These are phyloP conservation scores for Aspergillus unguis DNA, from an alignment of 2,329 filamentous ascomycete genomes.

Conservation along the genomic window DNA sequence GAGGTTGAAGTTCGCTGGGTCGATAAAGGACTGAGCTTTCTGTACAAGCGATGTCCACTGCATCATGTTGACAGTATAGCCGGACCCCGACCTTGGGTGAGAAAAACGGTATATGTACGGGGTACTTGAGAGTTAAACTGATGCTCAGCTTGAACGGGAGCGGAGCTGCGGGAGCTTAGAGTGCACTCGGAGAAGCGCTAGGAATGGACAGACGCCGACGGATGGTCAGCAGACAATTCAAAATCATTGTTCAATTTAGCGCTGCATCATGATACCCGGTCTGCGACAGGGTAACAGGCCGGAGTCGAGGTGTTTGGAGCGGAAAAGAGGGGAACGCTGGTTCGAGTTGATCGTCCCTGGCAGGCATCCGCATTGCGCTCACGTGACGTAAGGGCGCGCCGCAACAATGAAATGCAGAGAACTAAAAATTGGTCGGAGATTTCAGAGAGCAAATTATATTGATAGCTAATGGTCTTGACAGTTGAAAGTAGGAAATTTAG, in stretches of 20 bases:
- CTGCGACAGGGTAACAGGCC: slow-evolving; percentile 15
- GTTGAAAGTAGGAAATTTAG: slow-evolving; percentile 1
- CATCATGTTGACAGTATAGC: slow-evolving; percentile 48
- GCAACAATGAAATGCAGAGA: background rate
- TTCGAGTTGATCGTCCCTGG: slow-evolving; percentile 12
- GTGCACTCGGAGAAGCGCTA: slow-evolving; percentile 19
- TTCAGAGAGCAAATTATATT: background rate
- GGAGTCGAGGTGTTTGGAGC: slow-evolving; percentile 1
- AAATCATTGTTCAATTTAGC: slow-evolving; percentile 29
- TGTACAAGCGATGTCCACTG: slow-evolving; percentile 79
- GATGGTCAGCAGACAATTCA: slow-evolving; percentile 15
- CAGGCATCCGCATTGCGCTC: slow-evolving; percentile 13
- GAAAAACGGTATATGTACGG: background rate
- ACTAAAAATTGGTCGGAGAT: no score
- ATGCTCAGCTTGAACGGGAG: slow-evolving; percentile 18
- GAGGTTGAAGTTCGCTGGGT: slow-evolving; percentile 76
- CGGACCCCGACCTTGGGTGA: background rate
- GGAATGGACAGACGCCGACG: slow-evolving; percentile 24
- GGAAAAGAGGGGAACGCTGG: slow-evolving; percentile 14
- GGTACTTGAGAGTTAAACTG: slow-evolving; percentile 7
- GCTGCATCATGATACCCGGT: slow-evolving; percentile 20
- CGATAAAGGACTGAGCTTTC: slow-evolving; percentile 92
- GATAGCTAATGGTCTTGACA: background rate
- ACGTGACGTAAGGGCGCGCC: slow-evolving; percentile 12
- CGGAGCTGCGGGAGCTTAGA: slow-evolving; percentile 23